Conservation (phyloP, 83 land plant genomes). For the Picea abies region DNA sequence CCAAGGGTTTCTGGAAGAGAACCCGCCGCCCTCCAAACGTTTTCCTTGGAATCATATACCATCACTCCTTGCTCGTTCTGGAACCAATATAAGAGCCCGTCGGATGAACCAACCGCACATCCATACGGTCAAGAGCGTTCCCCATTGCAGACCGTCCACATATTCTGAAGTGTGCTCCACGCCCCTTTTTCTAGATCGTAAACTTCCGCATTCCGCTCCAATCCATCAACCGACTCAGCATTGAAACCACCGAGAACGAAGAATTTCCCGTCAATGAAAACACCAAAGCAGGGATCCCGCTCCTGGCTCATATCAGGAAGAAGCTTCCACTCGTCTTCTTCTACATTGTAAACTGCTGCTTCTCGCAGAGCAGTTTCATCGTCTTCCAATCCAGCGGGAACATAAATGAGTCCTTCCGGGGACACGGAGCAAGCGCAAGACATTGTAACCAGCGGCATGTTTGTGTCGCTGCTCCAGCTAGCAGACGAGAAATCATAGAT, state of each 20-base stretch:
- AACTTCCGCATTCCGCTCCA: constrained; percentile 43
- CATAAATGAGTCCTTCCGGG: constrained; percentile 23
- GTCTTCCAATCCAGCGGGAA: constrained; percentile 83
- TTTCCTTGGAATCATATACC: too few species aligned
- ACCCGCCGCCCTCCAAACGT: too few species aligned
- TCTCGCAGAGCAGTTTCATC: constrained; percentile 66
- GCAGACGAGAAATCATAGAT: neutral
- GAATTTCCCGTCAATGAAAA: constrained; percentile 33
- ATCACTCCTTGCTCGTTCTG: too few species aligned
- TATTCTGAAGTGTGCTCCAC: constrained; percentile 29
- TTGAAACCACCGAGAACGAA: constrained; percentile 65
- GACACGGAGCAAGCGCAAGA: constrained; percentile 52
- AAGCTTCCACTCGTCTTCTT: constrained; percentile 53
- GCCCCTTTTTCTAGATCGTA: constrained; percentile 30
- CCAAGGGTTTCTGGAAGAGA: too few species aligned
- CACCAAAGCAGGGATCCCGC: constrained; percentile 69
- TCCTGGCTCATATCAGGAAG: constrained; percentile 51
- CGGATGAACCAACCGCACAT: too few species aligned
- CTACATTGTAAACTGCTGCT: constrained; percentile 73
- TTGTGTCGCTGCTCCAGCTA: neutral
- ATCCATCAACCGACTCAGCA: constrained; percentile 54
- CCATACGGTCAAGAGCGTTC: too few species aligned
- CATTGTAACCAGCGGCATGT: constrained; percentile 10
- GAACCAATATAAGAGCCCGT: too few species aligned
- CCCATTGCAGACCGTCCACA: constrained; percentile 13